Conservation (phyloP, 371 early-diverging fungal genomes). For the Thermomucor indicae-seudaticae region DNA sequence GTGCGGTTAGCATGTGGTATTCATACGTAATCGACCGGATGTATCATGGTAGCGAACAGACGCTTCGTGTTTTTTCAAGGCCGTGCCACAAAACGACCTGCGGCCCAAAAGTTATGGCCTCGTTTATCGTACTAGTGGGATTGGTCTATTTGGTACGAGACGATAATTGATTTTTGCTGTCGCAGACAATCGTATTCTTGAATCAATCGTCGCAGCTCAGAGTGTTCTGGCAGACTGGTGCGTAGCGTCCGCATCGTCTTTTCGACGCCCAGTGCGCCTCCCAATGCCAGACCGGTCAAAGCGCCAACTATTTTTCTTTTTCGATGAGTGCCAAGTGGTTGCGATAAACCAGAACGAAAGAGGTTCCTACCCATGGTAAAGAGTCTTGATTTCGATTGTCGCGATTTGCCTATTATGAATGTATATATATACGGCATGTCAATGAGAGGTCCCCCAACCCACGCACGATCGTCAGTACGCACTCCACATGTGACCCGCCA, state of each 20-base stretch:
- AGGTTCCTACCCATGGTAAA: neutral
- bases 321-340: neutral
- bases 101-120: too few species aligned
- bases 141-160: neutral
- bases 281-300: conserved; percentile 28
- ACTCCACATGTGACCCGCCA: conserved; percentile 34
- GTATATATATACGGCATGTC: neutral
- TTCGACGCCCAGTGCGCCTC: conserved; percentile 33
- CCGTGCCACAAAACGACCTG: too few species aligned
- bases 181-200: conserved; percentile 23
- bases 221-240: conserved; percentile 23
- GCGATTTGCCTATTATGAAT: conserved; percentile 10
- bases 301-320: conserved; percentile 23
- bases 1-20: too few species aligned
- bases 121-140: too few species aligned
- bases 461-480: too few species aligned
- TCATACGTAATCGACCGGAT: too few species aligned
- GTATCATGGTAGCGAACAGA: too few species aligned
- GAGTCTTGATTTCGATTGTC: neutral
- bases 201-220: conserved; percentile 28
- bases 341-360: neutral
- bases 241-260: conserved; percentile 38
- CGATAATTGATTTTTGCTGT: too few species aligned
- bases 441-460: conserved; percentile 6
- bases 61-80: too few species aligned